A percentile compares a stretch with the other conserved stretches of the same genome.
phyloP scores from a whole-genome alignment of 1,139 yeast genomes.

The Pichia sp. region DNA sequence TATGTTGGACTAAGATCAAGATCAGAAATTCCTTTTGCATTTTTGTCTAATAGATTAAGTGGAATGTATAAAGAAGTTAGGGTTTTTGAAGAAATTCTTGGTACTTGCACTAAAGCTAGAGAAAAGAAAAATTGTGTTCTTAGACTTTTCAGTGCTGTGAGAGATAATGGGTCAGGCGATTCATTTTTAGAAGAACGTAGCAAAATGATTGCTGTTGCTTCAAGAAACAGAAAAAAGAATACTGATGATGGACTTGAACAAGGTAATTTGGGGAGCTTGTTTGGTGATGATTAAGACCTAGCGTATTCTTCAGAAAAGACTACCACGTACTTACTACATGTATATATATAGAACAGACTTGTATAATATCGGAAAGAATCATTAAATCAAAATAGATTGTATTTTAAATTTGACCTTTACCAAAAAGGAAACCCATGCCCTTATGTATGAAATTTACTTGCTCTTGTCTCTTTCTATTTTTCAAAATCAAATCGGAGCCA shows the following conservation, averaged over 20 bases:
- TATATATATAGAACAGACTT: no score
- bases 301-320: not conserved
- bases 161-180: slow-evolving; percentile 29
- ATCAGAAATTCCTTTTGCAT: slow-evolving; percentile 43
- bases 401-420: slow-evolving; percentile 17
- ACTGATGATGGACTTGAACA: slow-evolving; percentile 19
- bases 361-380: no score
- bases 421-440: slow-evolving; percentile 16
- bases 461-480: slow-evolving; percentile 3
- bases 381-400: not conserved
- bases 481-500: slow-evolving; percentile 13
- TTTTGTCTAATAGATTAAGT: slow-evolving; percentile 38
- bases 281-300: slow-evolving; percentile 31
- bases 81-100: slow-evolving; percentile 43
- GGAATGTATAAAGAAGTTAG: slow-evolving; percentile 38
- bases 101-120: slow-evolving; percentile 44
- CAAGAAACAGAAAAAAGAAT: slow-evolving; percentile 25
- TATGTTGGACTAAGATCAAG: slow-evolving; percentile 68
- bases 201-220: slow-evolving; percentile 14
- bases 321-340: not conserved
- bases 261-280: slow-evolving; percentile 43
- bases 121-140: slow-evolving; percentile 47
- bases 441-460: slow-evolving; percentile 6
- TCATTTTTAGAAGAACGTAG: slow-evolving; percentile 13
- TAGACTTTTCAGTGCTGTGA: slow-evolving; percentile 41